phyloP scores from a whole-genome alignment of 2,329 filamentous ascomycete species.

The Septoria petroselini region DNA sequence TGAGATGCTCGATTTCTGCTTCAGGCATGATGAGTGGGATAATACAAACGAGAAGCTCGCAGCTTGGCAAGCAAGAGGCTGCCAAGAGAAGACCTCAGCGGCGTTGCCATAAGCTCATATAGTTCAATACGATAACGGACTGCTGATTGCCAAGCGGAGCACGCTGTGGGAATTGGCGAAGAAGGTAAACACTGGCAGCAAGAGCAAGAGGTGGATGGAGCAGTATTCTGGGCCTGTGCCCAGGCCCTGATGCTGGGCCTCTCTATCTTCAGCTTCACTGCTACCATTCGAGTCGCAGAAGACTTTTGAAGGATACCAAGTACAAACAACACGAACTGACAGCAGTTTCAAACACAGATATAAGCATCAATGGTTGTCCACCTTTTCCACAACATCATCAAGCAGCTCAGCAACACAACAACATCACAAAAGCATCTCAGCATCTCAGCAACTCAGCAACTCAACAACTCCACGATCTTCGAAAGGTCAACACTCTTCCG shows the following conservation, averaged over 20 bases:
- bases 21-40: conserved; percentile 13
- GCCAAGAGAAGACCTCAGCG: too few species aligned
- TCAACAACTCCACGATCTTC: neutral
- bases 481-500: neutral
- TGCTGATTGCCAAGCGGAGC: too few species aligned
- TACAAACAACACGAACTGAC: neutral
- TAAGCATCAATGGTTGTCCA: neutral
- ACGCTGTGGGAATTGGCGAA: too few species aligned
- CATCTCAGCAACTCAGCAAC: neutral
- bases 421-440: too few species aligned
- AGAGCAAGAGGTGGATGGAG: too few species aligned
- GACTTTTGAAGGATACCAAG: neutral
- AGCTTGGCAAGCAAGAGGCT: neutral
- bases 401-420: neutral
- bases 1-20: conserved; percentile 8
- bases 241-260: neutral
- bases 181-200: too few species aligned
- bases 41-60: conserved; percentile 6
- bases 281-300: neutral
- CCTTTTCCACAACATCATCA: conserved; percentile 2
- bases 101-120: too few species aligned
- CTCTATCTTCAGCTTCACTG: neutral
- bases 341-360: conserved; percentile 3
- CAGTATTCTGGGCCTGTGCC: too few species aligned
- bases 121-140: too few species aligned